A percentile compares a stretch with the other conserved stretches of the same genome.
Evolutionary conservation across 108 stramenopile genomes (phyloP).

Genomic region (Nannochloropsis gaditana): DNA sequence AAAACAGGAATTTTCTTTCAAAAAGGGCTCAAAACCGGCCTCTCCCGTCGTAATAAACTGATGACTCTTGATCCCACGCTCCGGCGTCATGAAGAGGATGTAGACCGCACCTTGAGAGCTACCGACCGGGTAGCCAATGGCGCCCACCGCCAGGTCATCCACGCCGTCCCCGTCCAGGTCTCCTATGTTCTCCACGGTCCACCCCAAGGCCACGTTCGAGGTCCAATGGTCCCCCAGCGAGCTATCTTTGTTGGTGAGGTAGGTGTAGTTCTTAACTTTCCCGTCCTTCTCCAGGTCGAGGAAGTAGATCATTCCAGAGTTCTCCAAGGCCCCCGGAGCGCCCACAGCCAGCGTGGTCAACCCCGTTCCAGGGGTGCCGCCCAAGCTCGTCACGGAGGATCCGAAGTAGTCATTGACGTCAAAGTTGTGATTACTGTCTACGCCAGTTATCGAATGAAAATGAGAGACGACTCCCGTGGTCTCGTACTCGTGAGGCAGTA

Average conservation of each 20-base stretch:
- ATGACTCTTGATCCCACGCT: neutral
- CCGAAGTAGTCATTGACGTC: conserved; percentile 10
- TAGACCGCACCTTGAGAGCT: conserved; percentile 3
- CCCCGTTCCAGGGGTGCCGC: neutral
- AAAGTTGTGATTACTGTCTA: neutral
- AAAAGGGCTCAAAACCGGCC: neutral
- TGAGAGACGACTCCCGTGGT: neutral
- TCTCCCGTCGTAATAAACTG: neutral
- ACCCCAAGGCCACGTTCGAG: conserved; percentile 8
- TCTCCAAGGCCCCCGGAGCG: neutral
- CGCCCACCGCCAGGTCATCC: neutral
- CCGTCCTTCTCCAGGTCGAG: neutral
- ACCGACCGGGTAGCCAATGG: neutral
- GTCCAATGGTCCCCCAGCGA: neutral
- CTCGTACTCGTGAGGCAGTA: neutral
- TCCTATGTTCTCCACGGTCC: neutral
- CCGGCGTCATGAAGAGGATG: neutral
- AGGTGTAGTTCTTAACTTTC: neutral
- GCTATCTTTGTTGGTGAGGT: neutral
- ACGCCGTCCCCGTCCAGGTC: neutral
- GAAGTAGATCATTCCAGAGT: conserved; percentile 9
- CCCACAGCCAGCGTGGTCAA: conserved; percentile 12
- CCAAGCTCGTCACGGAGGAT: neutral
- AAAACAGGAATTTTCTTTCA: conserved; percentile 11
- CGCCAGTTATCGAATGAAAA: conserved; percentile 1